Conservation (phyloP, 768 basidiomycete species). For the Boletus rufocinnamomeus region DNA sequence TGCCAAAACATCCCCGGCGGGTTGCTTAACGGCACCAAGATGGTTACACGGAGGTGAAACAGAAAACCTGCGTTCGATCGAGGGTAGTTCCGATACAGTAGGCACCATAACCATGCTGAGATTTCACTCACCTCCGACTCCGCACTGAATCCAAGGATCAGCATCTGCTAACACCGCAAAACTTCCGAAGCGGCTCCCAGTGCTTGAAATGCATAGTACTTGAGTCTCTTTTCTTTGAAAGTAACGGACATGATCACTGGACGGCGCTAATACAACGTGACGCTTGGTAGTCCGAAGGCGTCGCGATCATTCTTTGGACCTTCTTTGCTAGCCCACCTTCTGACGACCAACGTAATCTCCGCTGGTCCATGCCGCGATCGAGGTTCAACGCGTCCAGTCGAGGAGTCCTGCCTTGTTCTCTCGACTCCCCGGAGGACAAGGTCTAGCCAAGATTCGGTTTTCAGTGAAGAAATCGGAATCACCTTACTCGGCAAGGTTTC, state of each 20-base stretch:
- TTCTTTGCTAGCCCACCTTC: slow-evolving; percentile 23
- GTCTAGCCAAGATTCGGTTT: not conserved
- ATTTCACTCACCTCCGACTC: slow-evolving; percentile 2
- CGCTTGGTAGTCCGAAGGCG: slow-evolving; percentile 16
- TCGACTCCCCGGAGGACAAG: not conserved
- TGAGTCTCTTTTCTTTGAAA: not conserved
- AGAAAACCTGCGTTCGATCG: slow-evolving; percentile 9
- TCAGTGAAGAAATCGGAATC: not conserved
- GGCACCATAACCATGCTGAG: not conserved
- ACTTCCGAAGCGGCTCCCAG: not conserved
- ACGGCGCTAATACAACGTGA: slow-evolving; percentile 2
- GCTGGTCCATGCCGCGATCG: not conserved
- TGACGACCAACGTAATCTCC: slow-evolving; percentile 18
- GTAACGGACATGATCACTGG: not conserved
- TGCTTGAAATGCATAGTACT: not conserved
- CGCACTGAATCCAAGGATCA: not conserved
- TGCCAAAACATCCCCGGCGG: slow-evolving; percentile 6
- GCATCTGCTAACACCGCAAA: not conserved
- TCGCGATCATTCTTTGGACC: slow-evolving; percentile 18
- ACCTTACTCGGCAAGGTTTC: not conserved
- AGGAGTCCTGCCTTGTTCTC: not conserved
- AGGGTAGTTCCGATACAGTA: slow-evolving; percentile 1
- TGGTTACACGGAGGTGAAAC: slow-evolving; percentile 14
- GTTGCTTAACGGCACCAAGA: slow-evolving; percentile 24
- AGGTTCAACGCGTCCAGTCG: not conserved